Base-by-base conservation (phyloP, 345 rosid genomes). In the Schrenkiella parvula region DNA sequence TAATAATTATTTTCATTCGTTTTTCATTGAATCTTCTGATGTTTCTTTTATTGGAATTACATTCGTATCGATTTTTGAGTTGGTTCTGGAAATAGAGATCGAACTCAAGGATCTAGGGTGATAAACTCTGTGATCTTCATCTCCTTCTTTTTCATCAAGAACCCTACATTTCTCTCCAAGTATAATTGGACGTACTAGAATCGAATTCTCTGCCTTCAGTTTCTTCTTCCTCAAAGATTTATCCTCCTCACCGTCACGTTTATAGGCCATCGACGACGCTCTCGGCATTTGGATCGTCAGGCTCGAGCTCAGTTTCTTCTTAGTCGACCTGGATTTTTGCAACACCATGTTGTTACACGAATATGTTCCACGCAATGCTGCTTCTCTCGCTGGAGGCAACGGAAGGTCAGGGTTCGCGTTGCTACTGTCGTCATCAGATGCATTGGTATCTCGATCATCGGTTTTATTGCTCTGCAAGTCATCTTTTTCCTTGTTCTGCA, bases 131-230 rank as follows among this genome's bases (percentile, higher is more conserved):
- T 81, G 55, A 6, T 80, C 43, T 4, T 25, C 77, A 12, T 69
- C 85, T 15, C 19, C 58, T 1, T 25, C 68, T 23, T 18, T 68
- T 1, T 78, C 87, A 19, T 78, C 83, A 2, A 83, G 80, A 12
- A 83, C 80, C 60, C 58, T 82, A 61, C 92, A 88, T 72, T 82
- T 91, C 35, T 81, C 97, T 8, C 95, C 92, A 70, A 91, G 79
- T 78, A 91, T 85, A 1, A 91, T 91, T 8, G 87, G 79, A 67
- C 83, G 85, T 26, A 21, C 85, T 83, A 89, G 79, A 5, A 91
- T 53, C 3, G 87, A 87, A 2, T 85, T 85, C 0, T 88, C 91
- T n/a, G 72, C 53, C 52, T 80, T 85, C 39, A 58, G 5, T 28
- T 73, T 86, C 53, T 66, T 76, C 79, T 67, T 73, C 51, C 58